Conservation (phyloP, 2,329 filamentous ascomycete genomes). For the Elsinoe australis region DNA sequence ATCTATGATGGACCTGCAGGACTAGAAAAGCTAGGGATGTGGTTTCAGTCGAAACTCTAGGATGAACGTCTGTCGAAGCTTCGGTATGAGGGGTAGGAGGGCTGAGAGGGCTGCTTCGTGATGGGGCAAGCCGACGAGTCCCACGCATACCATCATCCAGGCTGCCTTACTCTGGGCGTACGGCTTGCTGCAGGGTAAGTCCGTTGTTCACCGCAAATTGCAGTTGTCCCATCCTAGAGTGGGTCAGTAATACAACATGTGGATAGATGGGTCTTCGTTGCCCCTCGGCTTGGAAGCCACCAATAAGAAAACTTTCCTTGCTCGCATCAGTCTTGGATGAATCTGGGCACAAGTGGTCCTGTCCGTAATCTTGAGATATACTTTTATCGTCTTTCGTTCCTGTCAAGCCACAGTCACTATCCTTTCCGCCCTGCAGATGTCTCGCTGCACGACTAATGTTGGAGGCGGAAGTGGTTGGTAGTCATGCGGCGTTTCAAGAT, state of each 20-base stretch:
- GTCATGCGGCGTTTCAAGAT: neutral
- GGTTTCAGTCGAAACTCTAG: conserved; percentile 35
- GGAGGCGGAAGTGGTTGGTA: no score
- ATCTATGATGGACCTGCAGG: conserved; percentile 73
- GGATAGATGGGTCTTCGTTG: conserved; percentile 4
- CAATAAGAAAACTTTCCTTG: conserved; percentile 7
- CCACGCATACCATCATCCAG: no score
- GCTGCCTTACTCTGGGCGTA: no score
- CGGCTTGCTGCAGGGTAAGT: no score
- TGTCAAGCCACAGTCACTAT: no score
- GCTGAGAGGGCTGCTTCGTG: neutral
- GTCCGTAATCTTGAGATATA: neutral
- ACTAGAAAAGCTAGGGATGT: conserved; percentile 48
- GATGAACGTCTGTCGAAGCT: neutral
- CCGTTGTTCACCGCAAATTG: neutral
- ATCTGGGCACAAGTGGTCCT: neutral
- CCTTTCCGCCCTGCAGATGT: no score
- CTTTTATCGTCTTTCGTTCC: no score
- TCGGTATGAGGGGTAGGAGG: neutral
- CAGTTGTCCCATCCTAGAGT: neutral
- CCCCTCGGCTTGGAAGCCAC: neutral
- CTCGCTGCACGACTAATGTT: no score
- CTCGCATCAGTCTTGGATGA: conserved; percentile 8
- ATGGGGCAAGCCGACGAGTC: no score
- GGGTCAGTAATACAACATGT: conserved; percentile 4